Conservation (phyloP, 2,329 filamentous ascomycete genomes). For the Talaromyces pinophilus region DNA sequence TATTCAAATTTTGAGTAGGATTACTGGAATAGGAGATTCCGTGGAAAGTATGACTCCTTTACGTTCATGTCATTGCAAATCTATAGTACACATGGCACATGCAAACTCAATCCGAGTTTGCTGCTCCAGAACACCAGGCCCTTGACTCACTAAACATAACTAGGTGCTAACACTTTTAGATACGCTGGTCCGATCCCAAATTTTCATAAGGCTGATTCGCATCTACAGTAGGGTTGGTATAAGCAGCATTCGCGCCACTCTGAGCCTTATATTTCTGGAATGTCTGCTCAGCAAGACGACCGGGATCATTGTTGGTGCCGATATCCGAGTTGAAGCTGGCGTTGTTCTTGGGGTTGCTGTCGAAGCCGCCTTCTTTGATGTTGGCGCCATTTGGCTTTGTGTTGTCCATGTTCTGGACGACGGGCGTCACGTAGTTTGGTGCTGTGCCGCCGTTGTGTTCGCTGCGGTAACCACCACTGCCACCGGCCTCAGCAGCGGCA, state of each 20-base stretch:
- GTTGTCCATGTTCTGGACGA: conserved; percentile 30
- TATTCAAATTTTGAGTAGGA: neutral
- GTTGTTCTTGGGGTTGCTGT: conserved; percentile 45
- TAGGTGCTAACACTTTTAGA: conserved; percentile 8
- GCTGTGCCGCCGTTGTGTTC: conserved; percentile 35
- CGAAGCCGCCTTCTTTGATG: conserved; percentile 52
- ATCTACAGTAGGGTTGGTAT: conserved; percentile 28
- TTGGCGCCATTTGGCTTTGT: conserved; percentile 55
- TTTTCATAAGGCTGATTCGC: conserved; percentile 29
- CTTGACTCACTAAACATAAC: neutral
- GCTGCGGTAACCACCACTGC: conserved; percentile 32
- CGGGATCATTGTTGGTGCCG: conserved; percentile 58
- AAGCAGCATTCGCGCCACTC: conserved; percentile 32
- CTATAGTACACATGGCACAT: neutral
- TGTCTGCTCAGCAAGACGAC: conserved; percentile 47
- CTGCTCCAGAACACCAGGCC: neutral
- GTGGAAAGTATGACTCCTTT: neutral
- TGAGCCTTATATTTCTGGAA: conserved; percentile 37
- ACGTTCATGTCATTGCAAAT: neutral
- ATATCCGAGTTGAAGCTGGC: conserved; percentile 56
- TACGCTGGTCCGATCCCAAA: conserved; percentile 24
- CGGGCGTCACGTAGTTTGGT: conserved; percentile 43
- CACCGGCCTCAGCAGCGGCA: conserved; percentile 24
- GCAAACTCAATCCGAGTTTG: neutral
- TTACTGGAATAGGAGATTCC: neutral